phyloP scores from a whole-genome alignment of 2,329 filamentous ascomycete genomes.

The Colletotrichum sp. region DNA sequence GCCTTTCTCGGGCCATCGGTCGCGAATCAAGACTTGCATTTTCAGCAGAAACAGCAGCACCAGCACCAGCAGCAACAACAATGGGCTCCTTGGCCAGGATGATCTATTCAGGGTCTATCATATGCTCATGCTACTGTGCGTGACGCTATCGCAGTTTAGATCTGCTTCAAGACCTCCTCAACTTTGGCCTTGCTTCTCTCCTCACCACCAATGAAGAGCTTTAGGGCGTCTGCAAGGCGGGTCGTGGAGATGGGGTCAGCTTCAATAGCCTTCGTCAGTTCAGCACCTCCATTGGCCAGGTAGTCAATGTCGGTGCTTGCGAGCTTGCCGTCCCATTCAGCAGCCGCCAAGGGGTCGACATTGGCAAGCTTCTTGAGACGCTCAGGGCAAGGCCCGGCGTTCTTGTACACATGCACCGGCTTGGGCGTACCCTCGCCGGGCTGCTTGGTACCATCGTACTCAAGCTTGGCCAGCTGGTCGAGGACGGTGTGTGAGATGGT shows the following conservation, averaged over 20 bases:
- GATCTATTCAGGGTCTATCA: neutral
- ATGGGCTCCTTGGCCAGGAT: conserved; percentile 10
- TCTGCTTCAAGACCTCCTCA: conserved; percentile 33
- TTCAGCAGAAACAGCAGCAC: neutral
- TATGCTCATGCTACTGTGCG: neutral
- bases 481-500: conserved; percentile 47
- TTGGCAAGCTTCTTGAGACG: conserved; percentile 38
- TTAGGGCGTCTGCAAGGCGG: conserved; percentile 43
- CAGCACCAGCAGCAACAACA: neutral
- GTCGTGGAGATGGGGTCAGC: conserved; percentile 40
- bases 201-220: conserved; percentile 44
- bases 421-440: conserved; percentile 44
- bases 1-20: neutral
- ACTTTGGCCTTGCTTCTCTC: conserved; percentile 41
- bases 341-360: conserved; percentile 43
- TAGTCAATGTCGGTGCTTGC: conserved; percentile 48
- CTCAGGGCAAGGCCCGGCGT: conserved; percentile 34
- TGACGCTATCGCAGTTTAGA: conserved; percentile 12
- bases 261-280: conserved; percentile 46
- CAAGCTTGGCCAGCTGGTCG: conserved; percentile 40
- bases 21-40: neutral
- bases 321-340: conserved; percentile 42
- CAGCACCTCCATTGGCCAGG: conserved; percentile 47
- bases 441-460: conserved; percentile 40
- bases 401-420: conserved; percentile 42